phyloP scores from a whole-genome alignment of 192 early-diverging fungal genomes.

The Coemansia sp. region DNA sequence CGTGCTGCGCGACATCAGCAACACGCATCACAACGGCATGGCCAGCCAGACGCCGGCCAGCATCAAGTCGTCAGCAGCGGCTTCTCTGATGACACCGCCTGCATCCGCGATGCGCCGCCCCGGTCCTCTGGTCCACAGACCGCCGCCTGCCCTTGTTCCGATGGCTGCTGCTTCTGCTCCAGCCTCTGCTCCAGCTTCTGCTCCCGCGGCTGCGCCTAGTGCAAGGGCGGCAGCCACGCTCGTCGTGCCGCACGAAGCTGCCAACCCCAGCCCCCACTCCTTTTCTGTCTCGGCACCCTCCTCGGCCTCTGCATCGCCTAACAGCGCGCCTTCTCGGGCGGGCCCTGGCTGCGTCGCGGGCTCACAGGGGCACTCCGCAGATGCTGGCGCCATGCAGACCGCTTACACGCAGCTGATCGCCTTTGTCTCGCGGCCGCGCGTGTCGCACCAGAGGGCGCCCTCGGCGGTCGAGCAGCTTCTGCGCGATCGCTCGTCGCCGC shows the following conservation, averaged over 20 bases:
- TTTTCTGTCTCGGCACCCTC: too few relatives aligned
- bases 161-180: background rate
- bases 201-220: too few relatives aligned
- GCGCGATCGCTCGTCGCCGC: slow-evolving; percentile 7
- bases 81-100: slow-evolving; percentile 32
- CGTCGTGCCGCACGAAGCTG: too few relatives aligned
- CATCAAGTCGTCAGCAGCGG: background rate
- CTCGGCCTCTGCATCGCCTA: background rate
- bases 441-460: background rate
- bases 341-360: background rate
- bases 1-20: slow-evolving; percentile 39
- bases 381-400: background rate
- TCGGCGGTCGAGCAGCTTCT: slow-evolving; percentile 20
- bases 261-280: too few relatives aligned
- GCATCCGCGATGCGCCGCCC: slow-evolving; percentile 18
- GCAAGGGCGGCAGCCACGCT: background rate
- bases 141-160: background rate
- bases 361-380: background rate
- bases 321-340: background rate
- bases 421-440: slow-evolving; percentile 3
- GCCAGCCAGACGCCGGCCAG: slow-evolving; percentile 1
- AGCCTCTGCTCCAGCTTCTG: background rate
- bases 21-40: slow-evolving; percentile 18
- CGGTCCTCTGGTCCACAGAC: slow-evolving; percentile 3
- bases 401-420: slow-evolving; percentile 8